Conservation (phyloP, 106 monocot genomes). For the Allium sativum region DNA sequence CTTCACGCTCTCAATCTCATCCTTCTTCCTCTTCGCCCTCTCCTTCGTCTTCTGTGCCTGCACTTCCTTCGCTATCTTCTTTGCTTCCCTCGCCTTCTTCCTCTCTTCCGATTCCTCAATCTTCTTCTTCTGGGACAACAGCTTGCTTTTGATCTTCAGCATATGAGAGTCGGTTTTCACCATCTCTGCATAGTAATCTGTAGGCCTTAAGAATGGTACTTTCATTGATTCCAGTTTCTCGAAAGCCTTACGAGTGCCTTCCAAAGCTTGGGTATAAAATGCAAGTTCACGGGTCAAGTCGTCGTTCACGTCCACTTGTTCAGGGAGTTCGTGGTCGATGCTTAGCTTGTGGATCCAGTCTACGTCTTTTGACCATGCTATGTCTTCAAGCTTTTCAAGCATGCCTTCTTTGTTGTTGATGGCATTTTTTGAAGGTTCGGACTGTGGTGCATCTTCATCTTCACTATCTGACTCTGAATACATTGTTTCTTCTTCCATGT, state of each 20-base stretch:
- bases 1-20: conserved; percentile 72
- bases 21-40: conserved; percentile 68
- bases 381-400: conserved; percentile 80
- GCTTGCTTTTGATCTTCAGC: conserved; percentile 68
- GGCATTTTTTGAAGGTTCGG: conserved; percentile 56
- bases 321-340: conserved; percentile 28
- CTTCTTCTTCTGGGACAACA: conserved; percentile 62
- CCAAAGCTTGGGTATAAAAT: conserved; percentile 71
- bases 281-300: conserved; percentile 71
- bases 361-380: conserved; percentile 61
- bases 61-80: conserved; percentile 76
- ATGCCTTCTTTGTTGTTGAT: conserved; percentile 71
- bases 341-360: conserved; percentile 73
- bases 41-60: conserved; percentile 64
- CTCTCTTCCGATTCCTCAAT: conserved; percentile 82
- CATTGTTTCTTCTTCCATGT: neutral
- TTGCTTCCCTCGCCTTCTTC: conserved; percentile 71
- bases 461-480: conserved; percentile 43
- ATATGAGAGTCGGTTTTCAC: conserved; percentile 75
- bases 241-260: conserved; percentile 52
- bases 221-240: conserved; percentile 40
- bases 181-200: conserved; percentile 88
- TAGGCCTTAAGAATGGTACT: conserved; percentile 62
- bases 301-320: conserved; percentile 59
- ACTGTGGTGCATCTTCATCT: conserved; percentile 25